Base-by-base conservation (phyloP, 805 yeast genomes). In the Candida krabiensis region DNA sequence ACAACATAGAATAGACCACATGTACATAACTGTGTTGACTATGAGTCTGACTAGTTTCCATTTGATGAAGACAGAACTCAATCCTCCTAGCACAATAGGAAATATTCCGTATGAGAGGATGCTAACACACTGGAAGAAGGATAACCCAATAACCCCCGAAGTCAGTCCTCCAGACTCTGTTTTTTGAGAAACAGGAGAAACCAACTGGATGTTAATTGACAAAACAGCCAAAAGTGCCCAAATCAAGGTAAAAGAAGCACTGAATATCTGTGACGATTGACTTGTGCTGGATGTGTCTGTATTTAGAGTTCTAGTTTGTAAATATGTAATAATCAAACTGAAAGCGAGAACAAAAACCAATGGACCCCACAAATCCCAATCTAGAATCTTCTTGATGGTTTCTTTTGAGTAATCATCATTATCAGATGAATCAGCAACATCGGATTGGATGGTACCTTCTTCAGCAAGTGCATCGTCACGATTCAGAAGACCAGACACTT, bases 281-380 rank as follows among this genome's bases (percentile, higher is more conserved):
- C 48, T 41, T 6, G 45, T 34, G 9, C 51, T 46, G 2, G 66
- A 46, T 12, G 67, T 61, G 26, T 28, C 50, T 2, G 44, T 18
- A 9, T 41, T 38, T n/a, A 62, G 28, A 3, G 60, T 49, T 28
- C 60, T 53, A 3, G 53, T 53, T 44, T 64, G 69, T 9, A 75
- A 53, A 39, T 70, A 61, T 2, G 80, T 79, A 38, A 77, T 60
- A 15, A 72, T 55, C 30, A 75, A 70, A 15, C 77, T 64, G 46
- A 71, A 76, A 9, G 63, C 56, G 32, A 77, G 61, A 11, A 75
- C 71, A 39, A 77, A 73, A 15, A 77, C 66, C 30, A 77, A 55
- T 2, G 83, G 83, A 1, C 83, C 83, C 83, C 82, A 77, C 34
- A 77, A 58, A 55, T 77, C 83, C 83, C 83, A 77, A 38, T 77